A percentile compares a stretch with the other conserved stretches of the same genome.
These are phyloP conservation scores for Globisporangium canariense DNA, from an alignment of 352 stramenopile genomes.

Conservation along the genomic window DNA sequence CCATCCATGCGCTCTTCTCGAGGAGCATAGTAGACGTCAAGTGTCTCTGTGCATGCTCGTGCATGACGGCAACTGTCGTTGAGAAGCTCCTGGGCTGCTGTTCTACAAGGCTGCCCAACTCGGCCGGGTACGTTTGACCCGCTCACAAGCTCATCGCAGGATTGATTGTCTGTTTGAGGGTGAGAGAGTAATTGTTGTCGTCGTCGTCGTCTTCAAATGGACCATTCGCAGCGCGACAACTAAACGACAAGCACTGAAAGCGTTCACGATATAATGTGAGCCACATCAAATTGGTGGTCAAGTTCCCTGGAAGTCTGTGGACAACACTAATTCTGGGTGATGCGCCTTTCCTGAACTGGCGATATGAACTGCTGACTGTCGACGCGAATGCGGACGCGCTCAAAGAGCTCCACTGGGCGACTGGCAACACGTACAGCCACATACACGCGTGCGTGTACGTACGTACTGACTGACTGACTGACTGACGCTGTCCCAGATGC, in stretches of 20 bases:
- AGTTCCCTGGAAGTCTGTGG: not conserved
- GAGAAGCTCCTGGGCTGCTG: not conserved
- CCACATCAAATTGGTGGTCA: not conserved
- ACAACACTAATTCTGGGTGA: not conserved
- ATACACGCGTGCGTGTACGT: not conserved
- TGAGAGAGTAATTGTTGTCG: not conserved
- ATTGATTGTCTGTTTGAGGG: not conserved
- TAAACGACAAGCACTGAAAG: not conserved
- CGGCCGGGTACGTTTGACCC: not conserved
- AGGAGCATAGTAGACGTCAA: not conserved
- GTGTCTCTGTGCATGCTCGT: not conserved
- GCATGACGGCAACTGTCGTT: not conserved
- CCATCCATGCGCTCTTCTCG: not conserved
- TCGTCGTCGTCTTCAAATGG: not conserved
- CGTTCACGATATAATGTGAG: not conserved
- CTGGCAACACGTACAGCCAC: not conserved
- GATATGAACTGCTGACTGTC: not conserved
- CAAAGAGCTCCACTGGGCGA: not conserved
- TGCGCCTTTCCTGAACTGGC: slow-evolving; percentile 2
- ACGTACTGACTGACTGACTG: not conserved
- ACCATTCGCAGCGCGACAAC: not conserved
- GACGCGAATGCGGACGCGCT: not conserved
- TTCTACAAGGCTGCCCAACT: not conserved
- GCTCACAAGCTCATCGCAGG: not conserved
- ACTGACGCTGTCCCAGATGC: not conserved